Percentiles rank a stretch among this genome's conserved stretches.
Conservation (phyloP, 805 yeast species). For the Sugiyamaella valdiviana region DNA sequence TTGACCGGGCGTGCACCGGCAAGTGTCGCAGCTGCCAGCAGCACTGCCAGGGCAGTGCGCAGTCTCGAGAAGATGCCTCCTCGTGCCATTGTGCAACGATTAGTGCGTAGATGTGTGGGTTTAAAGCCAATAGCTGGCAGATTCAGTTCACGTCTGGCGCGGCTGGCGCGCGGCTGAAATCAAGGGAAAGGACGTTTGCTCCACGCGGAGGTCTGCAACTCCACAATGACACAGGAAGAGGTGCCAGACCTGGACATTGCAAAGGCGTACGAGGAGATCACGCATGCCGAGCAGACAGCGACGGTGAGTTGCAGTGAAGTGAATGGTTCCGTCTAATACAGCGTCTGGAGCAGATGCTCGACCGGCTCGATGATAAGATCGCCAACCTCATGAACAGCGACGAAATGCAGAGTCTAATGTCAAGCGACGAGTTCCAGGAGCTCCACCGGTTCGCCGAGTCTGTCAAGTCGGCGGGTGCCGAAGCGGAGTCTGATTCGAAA, state of each 20-base stretch:
- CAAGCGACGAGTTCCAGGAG: conserved; percentile 11
- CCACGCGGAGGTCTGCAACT: too few species aligned
- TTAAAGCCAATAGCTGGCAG: background rate
- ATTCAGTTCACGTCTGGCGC: background rate
- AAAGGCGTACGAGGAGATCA: conserved; percentile 53
- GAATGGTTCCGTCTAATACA: conserved; percentile 4
- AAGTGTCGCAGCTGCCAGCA: conserved; percentile 2
- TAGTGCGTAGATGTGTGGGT: background rate
- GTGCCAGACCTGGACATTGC: conserved; percentile 36
- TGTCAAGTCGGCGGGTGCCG: too few species aligned
- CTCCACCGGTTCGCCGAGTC: conserved; percentile 4
- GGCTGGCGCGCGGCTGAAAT: too few species aligned
- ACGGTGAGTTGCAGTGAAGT: conserved; percentile 32
- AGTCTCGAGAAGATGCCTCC: background rate
- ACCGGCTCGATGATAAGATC: conserved; percentile 57
- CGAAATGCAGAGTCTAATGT: conserved; percentile 32
- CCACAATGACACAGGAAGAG: conserved; percentile 9
- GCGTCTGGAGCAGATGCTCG: conserved; percentile 59
- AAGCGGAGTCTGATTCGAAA: too few species aligned
- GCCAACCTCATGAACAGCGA: conserved; percentile 40
- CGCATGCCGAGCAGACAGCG: conserved; percentile 64
- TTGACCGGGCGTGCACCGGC: conserved; percentile 13
- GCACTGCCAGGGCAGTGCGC: conserved; percentile 1
- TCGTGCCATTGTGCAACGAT: background rate
- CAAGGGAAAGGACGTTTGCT: too few species aligned